Evolutionary conservation across 495 filamentous ascomycete genomes (phyloP), one percentile per base, ranked within the genome.

Genomic region (Xylaria sp.): DNA sequence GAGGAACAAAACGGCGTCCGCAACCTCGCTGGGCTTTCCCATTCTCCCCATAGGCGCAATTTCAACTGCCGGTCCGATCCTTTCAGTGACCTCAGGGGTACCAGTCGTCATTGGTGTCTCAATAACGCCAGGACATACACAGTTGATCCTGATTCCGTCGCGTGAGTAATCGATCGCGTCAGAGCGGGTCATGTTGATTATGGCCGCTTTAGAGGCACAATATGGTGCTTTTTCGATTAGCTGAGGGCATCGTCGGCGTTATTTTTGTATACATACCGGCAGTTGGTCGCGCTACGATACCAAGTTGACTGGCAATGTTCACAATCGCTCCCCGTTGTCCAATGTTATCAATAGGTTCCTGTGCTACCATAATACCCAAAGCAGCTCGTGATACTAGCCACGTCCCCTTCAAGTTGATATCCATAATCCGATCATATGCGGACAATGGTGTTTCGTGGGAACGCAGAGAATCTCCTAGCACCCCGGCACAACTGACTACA

Each of bases 221-320:
- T 81, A 81, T 0, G 76, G 71, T 15, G 69, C 74, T 76, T 62
- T 14, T n/a, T 61, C 12, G 33, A 52, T 70, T 40, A 61, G 26
- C 29, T 43, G 24, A 17, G 24, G 50, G 5, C 1, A 35, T 37
- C 14, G 3, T 24, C 29, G 1, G 14, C 5, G 46, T 52, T 70
- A 19, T 21, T 7, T 44, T 15, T 59, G n/a, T 26, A 17, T 46
- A 82, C 84, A 79, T 71, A 87, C 86, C 75, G 33, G 86, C 84
- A 70, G 76, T 78, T 15, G 85, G 81, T 17, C 82, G 75, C 19
- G 81, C 80, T 1, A 89, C 86, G 63, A 88, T 74, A 0, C 86
- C 87, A n/a, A 89, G 71, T 68, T 87, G 85, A 69, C 83, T 86
- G 11, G 87, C 85, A 64, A 89, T 82, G 74, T 87, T 88, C 12